These are phyloP conservation scores for Sphagnum magellanicum DNA, from an alignment of 228 moss, liverwort and hornwort species.

Conservation along the genomic window DNA sequence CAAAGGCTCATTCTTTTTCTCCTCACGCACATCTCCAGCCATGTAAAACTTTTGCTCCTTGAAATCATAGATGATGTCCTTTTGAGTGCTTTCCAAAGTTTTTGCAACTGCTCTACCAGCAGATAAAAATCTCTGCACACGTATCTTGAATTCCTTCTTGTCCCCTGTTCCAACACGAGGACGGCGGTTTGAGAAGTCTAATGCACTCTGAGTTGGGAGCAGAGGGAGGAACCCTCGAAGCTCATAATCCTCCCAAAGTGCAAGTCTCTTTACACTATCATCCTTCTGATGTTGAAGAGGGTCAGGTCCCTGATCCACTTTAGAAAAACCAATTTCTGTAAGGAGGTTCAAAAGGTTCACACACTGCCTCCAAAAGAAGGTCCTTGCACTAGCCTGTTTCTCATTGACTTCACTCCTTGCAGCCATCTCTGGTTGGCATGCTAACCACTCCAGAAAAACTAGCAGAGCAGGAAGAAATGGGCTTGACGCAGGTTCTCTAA, in stretches of 20 bases:
- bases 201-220: slow-evolving; percentile 75
- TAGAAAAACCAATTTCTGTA: slow-evolving; percentile 36
- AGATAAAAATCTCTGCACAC: slow-evolving; percentile 77
- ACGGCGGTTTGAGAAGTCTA: slow-evolving; percentile 67
- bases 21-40: slow-evolving; percentile 53
- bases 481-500: slow-evolving; percentile 65
- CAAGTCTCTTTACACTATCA: slow-evolving; percentile 59
- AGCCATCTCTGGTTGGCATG: slow-evolving; percentile 89
- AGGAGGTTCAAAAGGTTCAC: slow-evolving; percentile 63
- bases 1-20: slow-evolving; percentile 23
- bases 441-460: slow-evolving; percentile 94
- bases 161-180: slow-evolving; percentile 62
- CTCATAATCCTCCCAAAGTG: slow-evolving; percentile 92
- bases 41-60: slow-evolving; percentile 53
- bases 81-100: slow-evolving; percentile 67
- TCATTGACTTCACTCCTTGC: slow-evolving; percentile 78
- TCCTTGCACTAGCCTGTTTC: slow-evolving; percentile 79
- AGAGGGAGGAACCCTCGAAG: slow-evolving; percentile 85
- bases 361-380: slow-evolving; percentile 88
- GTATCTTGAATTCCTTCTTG: slow-evolving; percentile 55
- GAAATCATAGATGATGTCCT: slow-evolving; percentile 77
- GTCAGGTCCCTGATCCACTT: slow-evolving; percentile 31
- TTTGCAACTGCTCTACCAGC: slow-evolving; percentile 92
- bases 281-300: slow-evolving; percentile 14
- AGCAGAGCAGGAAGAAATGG: slow-evolving; percentile 89